Evolutionary conservation across 2,329 filamentous ascomycete genomes (phyloP).

Genomic region (Pseudogymnoascus sp.): DNA sequence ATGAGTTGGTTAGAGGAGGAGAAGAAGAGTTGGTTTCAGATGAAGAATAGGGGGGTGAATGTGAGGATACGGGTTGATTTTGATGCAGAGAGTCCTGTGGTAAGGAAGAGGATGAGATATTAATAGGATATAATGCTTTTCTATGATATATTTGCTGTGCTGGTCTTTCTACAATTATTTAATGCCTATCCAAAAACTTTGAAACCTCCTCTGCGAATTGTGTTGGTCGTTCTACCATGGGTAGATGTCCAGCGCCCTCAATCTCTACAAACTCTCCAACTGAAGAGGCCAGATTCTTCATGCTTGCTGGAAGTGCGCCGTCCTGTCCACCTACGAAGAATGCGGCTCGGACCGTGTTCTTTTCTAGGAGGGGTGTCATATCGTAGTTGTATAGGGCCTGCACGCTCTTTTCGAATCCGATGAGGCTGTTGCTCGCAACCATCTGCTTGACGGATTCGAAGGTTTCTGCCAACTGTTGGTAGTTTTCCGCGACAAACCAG

Average conservation of each 20-base stretch:
- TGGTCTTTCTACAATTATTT: too few species aligned
- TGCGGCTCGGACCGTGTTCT: constrained; percentile 51
- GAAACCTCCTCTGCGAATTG: constrained; percentile 60
- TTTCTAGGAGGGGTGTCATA: constrained; percentile 49
- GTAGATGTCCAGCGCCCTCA: constrained; percentile 68
- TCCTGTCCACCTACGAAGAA: constrained; percentile 70
- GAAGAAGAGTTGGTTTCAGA: neutral
- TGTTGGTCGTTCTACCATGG: constrained; percentile 71
- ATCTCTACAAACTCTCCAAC: constrained; percentile 59
- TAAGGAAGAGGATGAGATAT: constrained; percentile 3
- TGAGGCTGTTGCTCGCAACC: constrained; percentile 61
- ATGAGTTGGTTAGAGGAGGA: constrained; percentile 52
- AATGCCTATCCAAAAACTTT: constrained; percentile 40
- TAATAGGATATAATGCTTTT: neutral
- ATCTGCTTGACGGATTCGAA: constrained; percentile 59
- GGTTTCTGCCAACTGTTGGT: constrained; percentile 38
- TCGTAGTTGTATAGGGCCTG: constrained; percentile 69
- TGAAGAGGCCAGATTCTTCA: constrained; percentile 63
- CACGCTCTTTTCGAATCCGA: constrained; percentile 62
- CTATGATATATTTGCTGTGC: neutral
- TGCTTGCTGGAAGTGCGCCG: constrained; percentile 68
- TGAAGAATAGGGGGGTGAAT: neutral
- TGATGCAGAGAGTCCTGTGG: neutral
- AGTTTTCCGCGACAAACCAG: constrained; percentile 63
- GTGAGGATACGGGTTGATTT: constrained; percentile 3